A percentile compares a stretch with the other conserved stretches of the same genome.
These are phyloP conservation scores for Bathelium albidoporum DNA, from an alignment of 495 filamentous ascomycete species.

Conservation along the genomic window DNA sequence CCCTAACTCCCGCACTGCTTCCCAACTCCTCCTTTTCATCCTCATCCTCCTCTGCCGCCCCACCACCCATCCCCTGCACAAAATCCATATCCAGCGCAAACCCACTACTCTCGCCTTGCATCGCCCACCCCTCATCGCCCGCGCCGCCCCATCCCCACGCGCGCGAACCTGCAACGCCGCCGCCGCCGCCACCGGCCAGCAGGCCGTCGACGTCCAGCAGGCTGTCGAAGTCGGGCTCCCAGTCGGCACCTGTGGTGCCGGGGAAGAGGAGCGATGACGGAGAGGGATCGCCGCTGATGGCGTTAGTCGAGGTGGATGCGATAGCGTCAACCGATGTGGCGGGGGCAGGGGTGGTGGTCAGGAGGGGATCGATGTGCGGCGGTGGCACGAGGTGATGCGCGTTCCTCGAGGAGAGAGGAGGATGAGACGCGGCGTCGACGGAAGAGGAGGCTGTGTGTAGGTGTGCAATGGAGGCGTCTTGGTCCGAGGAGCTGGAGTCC, in stretches of 20 bases:
- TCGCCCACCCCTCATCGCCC: slow-evolving; percentile 15
- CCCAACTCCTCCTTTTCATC: no score
- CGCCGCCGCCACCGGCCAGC: slow-evolving; percentile 1
- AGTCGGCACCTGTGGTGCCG: slow-evolving; percentile 16
- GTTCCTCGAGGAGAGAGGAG: no score
- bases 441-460: background rate
- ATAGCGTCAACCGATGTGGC: background rate
- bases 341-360: background rate
- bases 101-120: slow-evolving; percentile 30
- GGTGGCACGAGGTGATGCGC: no score
- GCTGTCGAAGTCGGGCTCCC: slow-evolving; percentile 31
- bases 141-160: slow-evolving; percentile 16
- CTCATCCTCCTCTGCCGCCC: no score
- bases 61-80: slow-evolving; percentile 22
- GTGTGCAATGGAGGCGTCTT: background rate
- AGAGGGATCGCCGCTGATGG: slow-evolving; percentile 15
- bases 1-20: background rate
- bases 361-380: background rate
- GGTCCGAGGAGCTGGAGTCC: slow-evolving; percentile 15
- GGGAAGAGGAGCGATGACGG: slow-evolving; percentile 13
- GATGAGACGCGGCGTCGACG: no score
- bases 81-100: slow-evolving; percentile 32
- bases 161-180: slow-evolving; percentile 11
- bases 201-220: slow-evolving; percentile 20
- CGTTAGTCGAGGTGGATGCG: background rate